Base-by-base conservation (phyloP, 495 filamentous ascomycete genomes). In the Choiromyces venosus region DNA sequence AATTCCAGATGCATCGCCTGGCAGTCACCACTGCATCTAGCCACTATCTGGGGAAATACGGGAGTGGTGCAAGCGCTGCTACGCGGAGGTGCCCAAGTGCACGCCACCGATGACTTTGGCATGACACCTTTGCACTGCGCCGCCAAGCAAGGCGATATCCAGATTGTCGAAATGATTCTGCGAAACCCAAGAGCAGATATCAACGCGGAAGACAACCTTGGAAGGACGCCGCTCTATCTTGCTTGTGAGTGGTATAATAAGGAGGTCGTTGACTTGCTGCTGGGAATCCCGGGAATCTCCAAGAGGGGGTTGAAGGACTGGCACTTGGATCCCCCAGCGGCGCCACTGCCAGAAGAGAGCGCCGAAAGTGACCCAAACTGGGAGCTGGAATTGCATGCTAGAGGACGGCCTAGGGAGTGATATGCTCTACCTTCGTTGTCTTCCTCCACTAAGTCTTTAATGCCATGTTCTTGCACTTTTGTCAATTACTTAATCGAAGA, bases 141-240 rank as follows among this genome's bases (percentile, higher is more conserved):
- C n/a, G 52, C 52, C 52, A 61, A 61, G 52, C 52, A 61, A 12
- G 52, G 52, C n/a, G n/a, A 61, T 61, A 29, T 29, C 52, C 52
- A 61, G 52, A 61, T 61, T 29, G n/a, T 9, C n/a, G 52, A 61
- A 29, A 29, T 61, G 52, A 61, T 61, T 25, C 52, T 61, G n/a
- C 52, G 5, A 29, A 10, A 61, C 52, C n/a, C 3, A 29, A 29
- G 52, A 12, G 69, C 18, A 5, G n/a, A 74, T 8, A 52, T 74
- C 10, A 73, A 73, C 6, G 72, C 39, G 4, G 44, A 9, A 29
- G 70, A 74, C 33, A 0, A 4, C 35, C 8, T 37, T 0, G 72
- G 72, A 4, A 39, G 69, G 18, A 74, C 72, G 16, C 69, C 72
- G 21, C 33, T 74, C 12, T 64, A 74, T 46, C 12, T 61, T 29